These are phyloP conservation scores for Cucurbita maxima DNA, from an alignment of 306 rosid species.

Conservation along the genomic window DNA sequence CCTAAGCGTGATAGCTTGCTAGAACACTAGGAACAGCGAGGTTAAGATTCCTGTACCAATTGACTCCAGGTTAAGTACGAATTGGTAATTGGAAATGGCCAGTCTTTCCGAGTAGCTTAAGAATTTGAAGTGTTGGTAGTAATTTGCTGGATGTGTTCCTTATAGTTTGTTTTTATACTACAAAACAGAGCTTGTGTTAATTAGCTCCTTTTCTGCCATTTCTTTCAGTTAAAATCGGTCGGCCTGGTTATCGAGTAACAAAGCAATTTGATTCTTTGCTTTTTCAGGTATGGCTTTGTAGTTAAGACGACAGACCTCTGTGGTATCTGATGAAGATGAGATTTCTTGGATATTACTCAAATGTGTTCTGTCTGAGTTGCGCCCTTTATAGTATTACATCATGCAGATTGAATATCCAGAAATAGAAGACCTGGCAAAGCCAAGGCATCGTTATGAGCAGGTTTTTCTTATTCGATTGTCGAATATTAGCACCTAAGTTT, in stretches of 20 bases:
- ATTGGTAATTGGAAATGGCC: not conserved
- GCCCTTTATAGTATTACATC: too few relatives aligned
- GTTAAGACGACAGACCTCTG: not conserved
- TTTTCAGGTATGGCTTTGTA: slow-evolving; percentile 45
- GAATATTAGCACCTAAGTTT: too few relatives aligned
- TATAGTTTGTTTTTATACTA: not conserved
- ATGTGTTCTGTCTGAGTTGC: too few relatives aligned
- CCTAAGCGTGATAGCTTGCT: not conserved
- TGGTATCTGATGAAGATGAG: not conserved
- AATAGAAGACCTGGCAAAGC: too few relatives aligned
- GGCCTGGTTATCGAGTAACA: slow-evolving; percentile 89
- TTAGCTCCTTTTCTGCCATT: slow-evolving; percentile 1
- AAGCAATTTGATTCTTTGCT: slow-evolving; percentile 85
- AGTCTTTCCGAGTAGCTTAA: not conserved
- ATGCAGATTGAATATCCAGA: too few relatives aligned
- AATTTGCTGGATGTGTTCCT: not conserved
- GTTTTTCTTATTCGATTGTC: too few relatives aligned
- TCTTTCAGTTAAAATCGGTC: slow-evolving; percentile 75
- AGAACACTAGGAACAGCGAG: not conserved
- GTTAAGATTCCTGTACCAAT: not conserved
- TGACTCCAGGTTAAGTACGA: not conserved
- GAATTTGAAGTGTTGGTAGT: not conserved
- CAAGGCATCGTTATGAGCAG: too few relatives aligned
- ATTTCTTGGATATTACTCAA: not conserved
- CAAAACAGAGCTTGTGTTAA: not conserved